Evolutionary conservation across 345 rosid species (phyloP).

Genomic region (Corymbia maculata): DNA sequence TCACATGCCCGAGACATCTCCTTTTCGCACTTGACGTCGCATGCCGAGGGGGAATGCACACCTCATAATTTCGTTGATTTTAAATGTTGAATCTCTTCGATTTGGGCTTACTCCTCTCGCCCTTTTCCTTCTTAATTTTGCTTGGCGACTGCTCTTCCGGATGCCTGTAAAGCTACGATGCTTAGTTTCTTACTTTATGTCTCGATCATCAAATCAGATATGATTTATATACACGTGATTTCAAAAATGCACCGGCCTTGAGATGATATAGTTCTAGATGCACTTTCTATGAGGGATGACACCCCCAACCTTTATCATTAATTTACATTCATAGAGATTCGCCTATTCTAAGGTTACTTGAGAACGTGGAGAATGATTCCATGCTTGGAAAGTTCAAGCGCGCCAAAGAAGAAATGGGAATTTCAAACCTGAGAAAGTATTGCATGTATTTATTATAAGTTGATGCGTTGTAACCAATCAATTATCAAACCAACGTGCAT

Average conservation of each 20-base stretch:
- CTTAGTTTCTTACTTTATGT: not conserved
- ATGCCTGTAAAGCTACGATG: not conserved
- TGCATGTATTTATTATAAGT: not conserved
- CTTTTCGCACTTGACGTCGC: not conserved
- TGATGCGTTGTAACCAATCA: not conserved
- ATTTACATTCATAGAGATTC: not conserved
- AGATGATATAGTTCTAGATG: fast-evolving
- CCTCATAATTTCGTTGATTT: not conserved
- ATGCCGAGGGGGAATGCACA: not conserved
- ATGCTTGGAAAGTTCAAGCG: not conserved
- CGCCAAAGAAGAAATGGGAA: not conserved
- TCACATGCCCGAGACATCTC: not conserved
- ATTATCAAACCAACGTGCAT: not conserved
- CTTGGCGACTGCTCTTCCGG: not conserved
- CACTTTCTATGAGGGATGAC: fast-evolving
- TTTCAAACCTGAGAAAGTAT: not conserved
- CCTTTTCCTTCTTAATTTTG: not conserved
- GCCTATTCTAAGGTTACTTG: not conserved
- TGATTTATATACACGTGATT: not conserved
- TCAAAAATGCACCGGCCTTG: fast-evolving
- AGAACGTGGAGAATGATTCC: not conserved
- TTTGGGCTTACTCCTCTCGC: not conserved
- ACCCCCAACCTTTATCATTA: not conserved
- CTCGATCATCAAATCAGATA: not conserved
- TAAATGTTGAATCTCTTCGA: not conserved